Conservation (phyloP, 306 rosid species). For the Prinsepia uniflora region DNA sequence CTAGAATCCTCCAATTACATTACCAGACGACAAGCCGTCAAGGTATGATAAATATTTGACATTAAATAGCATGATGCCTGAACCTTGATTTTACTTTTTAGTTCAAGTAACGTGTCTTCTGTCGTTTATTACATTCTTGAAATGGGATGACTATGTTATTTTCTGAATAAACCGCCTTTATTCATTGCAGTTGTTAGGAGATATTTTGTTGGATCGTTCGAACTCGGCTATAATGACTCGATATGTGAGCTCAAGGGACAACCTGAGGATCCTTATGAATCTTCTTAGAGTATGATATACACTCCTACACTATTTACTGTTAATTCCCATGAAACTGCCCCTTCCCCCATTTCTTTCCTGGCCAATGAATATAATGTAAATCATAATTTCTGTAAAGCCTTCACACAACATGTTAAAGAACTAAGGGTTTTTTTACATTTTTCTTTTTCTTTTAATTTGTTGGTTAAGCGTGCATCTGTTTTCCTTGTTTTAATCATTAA, state of each 20-base stretch:
- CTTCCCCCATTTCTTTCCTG: neutral
- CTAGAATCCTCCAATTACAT: constrained; percentile 91
- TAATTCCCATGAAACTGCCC: neutral
- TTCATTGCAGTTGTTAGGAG: constrained; percentile 81
- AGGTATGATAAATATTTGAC: constrained; percentile 47
- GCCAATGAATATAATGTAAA: neutral
- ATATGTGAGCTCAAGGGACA: constrained; percentile 97
- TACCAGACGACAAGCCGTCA: constrained; percentile 94
- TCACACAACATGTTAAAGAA: too few relatives aligned
- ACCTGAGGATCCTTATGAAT: constrained; percentile 95
- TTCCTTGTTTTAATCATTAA: neutral
- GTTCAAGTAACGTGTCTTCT: neutral
- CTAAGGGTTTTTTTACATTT: too few relatives aligned
- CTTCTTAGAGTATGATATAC: constrained; percentile 72
- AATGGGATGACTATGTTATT: constrained; percentile 12
- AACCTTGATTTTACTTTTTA: constrained; percentile 4
- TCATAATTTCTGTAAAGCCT: too few relatives aligned
- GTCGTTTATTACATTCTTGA: constrained; percentile 4
- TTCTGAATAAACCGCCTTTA: constrained; percentile 28
- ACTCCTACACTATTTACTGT: constrained; percentile 19
- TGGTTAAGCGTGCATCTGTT: neutral
- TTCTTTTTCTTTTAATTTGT: neutral
- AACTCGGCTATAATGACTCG: constrained; percentile 95
- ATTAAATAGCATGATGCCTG: constrained; percentile 11
- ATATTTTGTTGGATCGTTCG: constrained; percentile 88